These are phyloP conservation scores for Cardiospermum halicacabum DNA, from an alignment of 345 rosid genomes.

Conservation along the genomic window DNA sequence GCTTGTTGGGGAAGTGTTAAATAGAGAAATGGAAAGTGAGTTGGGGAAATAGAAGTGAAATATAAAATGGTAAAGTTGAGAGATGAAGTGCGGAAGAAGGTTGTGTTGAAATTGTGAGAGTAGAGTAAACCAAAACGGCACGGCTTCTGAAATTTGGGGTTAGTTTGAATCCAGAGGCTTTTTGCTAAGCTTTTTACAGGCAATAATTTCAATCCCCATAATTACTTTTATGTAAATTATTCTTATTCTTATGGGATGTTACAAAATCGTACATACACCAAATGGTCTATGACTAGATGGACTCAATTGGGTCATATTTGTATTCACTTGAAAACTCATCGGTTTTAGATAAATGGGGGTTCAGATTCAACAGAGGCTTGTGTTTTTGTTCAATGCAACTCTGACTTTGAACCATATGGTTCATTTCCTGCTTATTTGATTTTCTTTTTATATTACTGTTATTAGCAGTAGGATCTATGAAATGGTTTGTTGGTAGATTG, in stretches of 20 bases:
- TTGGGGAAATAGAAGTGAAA: not conserved
- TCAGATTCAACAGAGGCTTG: no score
- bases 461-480: no score
- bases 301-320: no score
- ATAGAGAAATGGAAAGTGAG: not conserved
- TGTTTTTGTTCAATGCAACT: no score
- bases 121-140: slow-evolving; percentile 53
- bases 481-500: no score
- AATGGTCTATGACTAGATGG: no score
- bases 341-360: no score
- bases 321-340: no score
- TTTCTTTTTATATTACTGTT: no score
- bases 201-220: slow-evolving; percentile 33
- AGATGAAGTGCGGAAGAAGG: slow-evolving; percentile 50
- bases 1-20: slow-evolving; percentile 3
- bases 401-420: no score
- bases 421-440: no score
- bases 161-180: slow-evolving; percentile 22
- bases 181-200: slow-evolving; percentile 19
- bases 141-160: slow-evolving; percentile 47
- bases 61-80: slow-evolving; percentile 6
- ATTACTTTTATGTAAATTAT: not conserved
- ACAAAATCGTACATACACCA: not conserved
- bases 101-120: slow-evolving; percentile 1
- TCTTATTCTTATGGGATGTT: not conserved